Conservation (phyloP, 2,329 filamentous ascomycete species). For the Arthrobotrys sphaeroides region DNA sequence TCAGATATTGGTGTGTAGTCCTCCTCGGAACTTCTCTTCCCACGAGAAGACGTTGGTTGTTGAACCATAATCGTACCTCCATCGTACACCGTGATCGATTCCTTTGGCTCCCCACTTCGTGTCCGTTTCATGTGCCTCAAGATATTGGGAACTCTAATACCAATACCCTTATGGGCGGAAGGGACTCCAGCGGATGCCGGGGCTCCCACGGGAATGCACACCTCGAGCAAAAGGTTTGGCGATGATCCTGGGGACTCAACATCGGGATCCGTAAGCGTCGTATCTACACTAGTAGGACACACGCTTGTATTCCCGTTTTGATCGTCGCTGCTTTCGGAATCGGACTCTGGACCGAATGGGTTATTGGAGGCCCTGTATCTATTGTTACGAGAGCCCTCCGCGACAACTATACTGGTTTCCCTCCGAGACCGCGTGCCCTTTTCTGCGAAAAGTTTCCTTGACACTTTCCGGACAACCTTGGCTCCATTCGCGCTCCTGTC, state of each 20-base stretch:
- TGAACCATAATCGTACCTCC: not conserved
- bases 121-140: conserved; percentile 26
- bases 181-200: not conserved
- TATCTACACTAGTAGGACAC: conserved; percentile 39
- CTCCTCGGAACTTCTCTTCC: not conserved
- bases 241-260: not conserved
- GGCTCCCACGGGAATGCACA: conserved; percentile 11
- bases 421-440: not conserved
- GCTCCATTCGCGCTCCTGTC: not conserved
- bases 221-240: conserved; percentile 26
- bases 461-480: conserved; percentile 8
- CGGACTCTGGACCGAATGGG: not conserved
- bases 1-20: not conserved
- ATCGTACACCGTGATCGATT: not conserved
- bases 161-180: not conserved
- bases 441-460: conserved; percentile 25
- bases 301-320: conserved; percentile 11
- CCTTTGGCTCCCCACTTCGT: not conserved
- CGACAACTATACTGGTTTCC: not conserved
- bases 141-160: conserved; percentile 18
- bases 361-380: not conserved
- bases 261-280: conserved; percentile 35
- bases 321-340: conserved; percentile 3
- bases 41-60: not conserved
- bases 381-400: not conserved